phyloP scores from a whole-genome alignment of 352 stramenopile species.

The Hyphochytrium catenoides region DNA sequence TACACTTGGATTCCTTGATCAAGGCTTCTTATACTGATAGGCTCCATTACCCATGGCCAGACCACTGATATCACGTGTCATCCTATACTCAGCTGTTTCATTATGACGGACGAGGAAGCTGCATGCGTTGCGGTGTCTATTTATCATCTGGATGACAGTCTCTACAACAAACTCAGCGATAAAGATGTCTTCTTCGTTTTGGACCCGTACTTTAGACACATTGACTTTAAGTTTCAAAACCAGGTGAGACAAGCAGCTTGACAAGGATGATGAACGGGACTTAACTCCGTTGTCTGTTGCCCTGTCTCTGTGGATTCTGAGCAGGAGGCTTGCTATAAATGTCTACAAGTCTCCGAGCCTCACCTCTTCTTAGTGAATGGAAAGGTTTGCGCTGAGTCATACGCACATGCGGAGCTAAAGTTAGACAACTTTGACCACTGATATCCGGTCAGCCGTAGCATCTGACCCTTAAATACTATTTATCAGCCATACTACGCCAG shows the following conservation, averaged over 20 bases:
- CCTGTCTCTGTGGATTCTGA: no score
- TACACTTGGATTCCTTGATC: no score
- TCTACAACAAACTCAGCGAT: slow-evolving; percentile 4
- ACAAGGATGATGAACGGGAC: no score
- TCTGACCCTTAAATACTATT: no score
- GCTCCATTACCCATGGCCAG: no score
- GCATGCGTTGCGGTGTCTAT: slow-evolving; percentile 5
- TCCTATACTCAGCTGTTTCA: slow-evolving; percentile 3
- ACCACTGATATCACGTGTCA: no score
- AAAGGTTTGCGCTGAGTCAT: slow-evolving; percentile 4
- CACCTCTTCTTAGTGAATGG: slow-evolving; percentile 7
- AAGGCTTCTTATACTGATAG: no score
- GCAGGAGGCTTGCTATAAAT: slow-evolving; percentile 4
- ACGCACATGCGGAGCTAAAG: slow-evolving; percentile 5
- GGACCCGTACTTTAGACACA: slow-evolving; percentile 3
- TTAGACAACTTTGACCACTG: slow-evolving; percentile 8
- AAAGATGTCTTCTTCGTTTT: slow-evolving; percentile 5
- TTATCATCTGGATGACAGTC: slow-evolving; percentile 4
- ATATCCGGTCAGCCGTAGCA: no score
- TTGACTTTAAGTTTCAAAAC: not conserved
- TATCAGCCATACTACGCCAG: no score
- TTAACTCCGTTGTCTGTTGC: no score
- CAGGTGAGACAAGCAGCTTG: no score
- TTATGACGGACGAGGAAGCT: slow-evolving; percentile 6
- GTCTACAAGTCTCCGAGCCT: slow-evolving; percentile 5